Conservation (phyloP, 768 basidiomycete genomes). For the Coprinopsis marcescibilis region DNA sequence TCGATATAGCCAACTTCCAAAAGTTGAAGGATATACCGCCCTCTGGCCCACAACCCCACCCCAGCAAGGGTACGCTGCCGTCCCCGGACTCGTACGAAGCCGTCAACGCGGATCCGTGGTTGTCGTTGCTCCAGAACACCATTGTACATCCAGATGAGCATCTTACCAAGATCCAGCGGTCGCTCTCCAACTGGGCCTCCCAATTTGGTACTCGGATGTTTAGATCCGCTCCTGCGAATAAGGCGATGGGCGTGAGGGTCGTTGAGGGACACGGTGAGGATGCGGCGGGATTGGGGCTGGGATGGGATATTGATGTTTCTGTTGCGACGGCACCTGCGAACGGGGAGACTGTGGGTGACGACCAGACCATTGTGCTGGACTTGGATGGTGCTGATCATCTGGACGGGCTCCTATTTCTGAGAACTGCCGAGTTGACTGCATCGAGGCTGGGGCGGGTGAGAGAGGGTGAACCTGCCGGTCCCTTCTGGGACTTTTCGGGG, state of each 20-base stretch:
- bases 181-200: slow-evolving; percentile 25
- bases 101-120: slow-evolving; percentile 52
- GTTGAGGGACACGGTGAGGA: slow-evolving; percentile 27
- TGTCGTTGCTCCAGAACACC: slow-evolving; percentile 45
- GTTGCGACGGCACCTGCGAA: neutral
- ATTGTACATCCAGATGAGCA: slow-evolving; percentile 56
- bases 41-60: slow-evolving; percentile 18
- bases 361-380: slow-evolving; percentile 21
- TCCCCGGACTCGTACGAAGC: slow-evolving; percentile 28
- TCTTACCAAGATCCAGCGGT: slow-evolving; percentile 31
- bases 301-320: slow-evolving; percentile 13
- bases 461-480: slow-evolving; percentile 24
- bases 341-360: slow-evolving; percentile 5
- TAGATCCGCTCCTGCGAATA: slow-evolving; percentile 22
- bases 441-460: slow-evolving; percentile 34
- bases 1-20: slow-evolving; percentile 49
- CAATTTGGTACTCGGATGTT: slow-evolving; percentile 16
- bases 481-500: slow-evolving; percentile 20
- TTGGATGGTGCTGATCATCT: slow-evolving; percentile 45
- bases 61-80: slow-evolving; percentile 19
- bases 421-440: slow-evolving; percentile 48
- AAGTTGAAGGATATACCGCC: slow-evolving; percentile 8
- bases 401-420: slow-evolving; percentile 62
- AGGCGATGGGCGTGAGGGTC: slow-evolving; percentile 37
- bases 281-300: slow-evolving; percentile 17